Conservation (phyloP, 169 alveolate species). For the Plasmodium sp. region DNA sequence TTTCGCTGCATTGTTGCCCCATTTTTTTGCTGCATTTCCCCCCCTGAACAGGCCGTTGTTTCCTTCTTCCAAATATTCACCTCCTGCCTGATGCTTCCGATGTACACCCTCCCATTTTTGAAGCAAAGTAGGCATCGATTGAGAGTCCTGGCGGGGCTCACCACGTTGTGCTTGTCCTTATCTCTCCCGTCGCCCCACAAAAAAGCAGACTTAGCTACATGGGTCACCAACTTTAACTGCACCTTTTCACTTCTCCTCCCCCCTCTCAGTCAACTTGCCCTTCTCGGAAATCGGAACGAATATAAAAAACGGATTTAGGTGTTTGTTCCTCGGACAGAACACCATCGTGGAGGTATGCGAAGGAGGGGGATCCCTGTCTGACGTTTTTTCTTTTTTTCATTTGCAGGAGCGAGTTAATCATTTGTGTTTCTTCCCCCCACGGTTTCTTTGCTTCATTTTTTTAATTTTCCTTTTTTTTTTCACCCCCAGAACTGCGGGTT, state of each 20-base stretch:
- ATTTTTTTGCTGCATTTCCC: background rate
- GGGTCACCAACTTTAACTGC: background rate
- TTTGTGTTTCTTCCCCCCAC: background rate
- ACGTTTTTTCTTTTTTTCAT: background rate
- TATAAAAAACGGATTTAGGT: slow-evolving; percentile 25
- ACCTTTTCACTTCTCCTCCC: background rate
- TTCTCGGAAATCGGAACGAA: slow-evolving; percentile 40
- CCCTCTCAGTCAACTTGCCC: slow-evolving; percentile 24
- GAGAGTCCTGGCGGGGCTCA: background rate
- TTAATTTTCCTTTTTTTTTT: background rate
- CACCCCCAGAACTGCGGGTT: slow-evolving; percentile 42
- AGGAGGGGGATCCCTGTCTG: background rate
- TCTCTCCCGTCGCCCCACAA: background rate
- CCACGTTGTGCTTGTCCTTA: background rate
- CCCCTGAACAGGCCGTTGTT: slow-evolving; percentile 25
- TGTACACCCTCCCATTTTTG: slow-evolving; percentile 53
- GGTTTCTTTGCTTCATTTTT: background rate
- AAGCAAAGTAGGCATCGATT: slow-evolving; percentile 8
- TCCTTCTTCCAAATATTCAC: slow-evolving; percentile 58
- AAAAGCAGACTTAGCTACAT: background rate
- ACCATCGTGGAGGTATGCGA: slow-evolving; percentile 40
- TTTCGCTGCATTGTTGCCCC: background rate
- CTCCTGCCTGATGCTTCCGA: slow-evolving; percentile 43
- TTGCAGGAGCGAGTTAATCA: background rate
- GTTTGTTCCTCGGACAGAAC: slow-evolving; percentile 32